Evolutionary conservation across 371 early-diverging fungal species (phyloP), one percentile per base, ranked within the genome.

Genomic region (Mucor piriformis): DNA sequence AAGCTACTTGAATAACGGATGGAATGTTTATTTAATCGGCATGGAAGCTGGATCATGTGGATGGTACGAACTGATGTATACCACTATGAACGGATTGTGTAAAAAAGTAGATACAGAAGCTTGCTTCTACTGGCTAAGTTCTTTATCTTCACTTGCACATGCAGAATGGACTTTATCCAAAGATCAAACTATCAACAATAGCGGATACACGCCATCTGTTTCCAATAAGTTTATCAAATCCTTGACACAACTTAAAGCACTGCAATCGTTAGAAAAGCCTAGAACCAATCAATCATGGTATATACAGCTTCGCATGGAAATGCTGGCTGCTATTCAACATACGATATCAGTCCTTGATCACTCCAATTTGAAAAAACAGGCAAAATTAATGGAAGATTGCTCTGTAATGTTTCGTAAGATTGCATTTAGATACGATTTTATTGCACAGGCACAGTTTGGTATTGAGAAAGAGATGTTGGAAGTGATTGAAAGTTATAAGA

Each of bases 291-390:
- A 71, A 46, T 49, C 29, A 5, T 69, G 74, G 67, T 76, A 66
- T 55, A 53, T 72, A 21, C 72, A 70, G 20, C 42, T 76, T 11
- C 66, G 79, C 6, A 72, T 74, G 69, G 74, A 79, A 21, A 66
- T 70, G 58, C 47, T 74, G 16, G 54, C 50, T 25, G 44, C 55
- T 0, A 57, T 74, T 13, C 61, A 71, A 27, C 48, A 50, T 6
- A 50, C 50, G 0, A 20, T 40, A 13, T 4, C 29, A 6, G 42
- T 65, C 32, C 5, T 66, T 18, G n/a, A 32, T 21, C 42, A 57
- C 1, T 29, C 60, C 33, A 40, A 43, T 7, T n/a, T 63, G 11
- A 54, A 50, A 34, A 61, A 42, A 25, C 55, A 55, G 13, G 32
- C 34, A 4, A 43, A 21, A 33, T 44, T 43, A 21, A 61, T 67